Evolutionary conservation across 257 asterid species (phyloP), one percentile per base, ranked within the genome.

Genomic region (Scutellaria baicalensis): DNA sequence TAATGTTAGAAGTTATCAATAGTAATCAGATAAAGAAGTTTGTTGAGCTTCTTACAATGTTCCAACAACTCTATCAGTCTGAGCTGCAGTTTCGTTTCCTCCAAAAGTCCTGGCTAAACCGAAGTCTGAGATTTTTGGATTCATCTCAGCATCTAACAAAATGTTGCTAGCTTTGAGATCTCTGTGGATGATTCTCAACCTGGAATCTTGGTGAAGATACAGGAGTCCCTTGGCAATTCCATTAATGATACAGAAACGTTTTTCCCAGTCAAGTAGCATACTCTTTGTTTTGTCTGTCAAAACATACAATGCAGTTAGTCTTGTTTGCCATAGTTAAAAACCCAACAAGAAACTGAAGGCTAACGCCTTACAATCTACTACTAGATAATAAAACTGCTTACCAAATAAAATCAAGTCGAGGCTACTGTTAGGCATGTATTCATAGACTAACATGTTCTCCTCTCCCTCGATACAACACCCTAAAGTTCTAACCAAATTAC

Each of bases 121-220:
- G 1, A 74, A 74, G 48, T 74, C 78, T 2, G 78, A 74, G 23
- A 74, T 74, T 47, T 66, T 74, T 3, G 78, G 78, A 57, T 61
- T 71, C 76, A 71, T 60, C 3, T 49, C 69, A 10, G 47, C 55
- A 50, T 71, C 76, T 8, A 71, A 64, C 44, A 71, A 2, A 13
- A 71, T 20, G 70, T 71, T 71, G 63, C 73, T 68, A 8, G 65
- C 73, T 20, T 68, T 68, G 13, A 68, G 65, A 36, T 68, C 73
- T 47, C 73, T 65, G 42, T 68, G 73, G 14, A 68, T 68, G 51
- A 68, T 68, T 56, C 73, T 68, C 65, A 55, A 39, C 17, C 54
- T 18, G 3, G 72, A 68, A 23, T 54, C 73, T 42, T 68, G 73
- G 14, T 68, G 73, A 23, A 68, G 64, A 68, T 68, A 68, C 35